Conservation (phyloP, 176 grass and related monocot genomes). For the Metroxylon sagu region DNA sequence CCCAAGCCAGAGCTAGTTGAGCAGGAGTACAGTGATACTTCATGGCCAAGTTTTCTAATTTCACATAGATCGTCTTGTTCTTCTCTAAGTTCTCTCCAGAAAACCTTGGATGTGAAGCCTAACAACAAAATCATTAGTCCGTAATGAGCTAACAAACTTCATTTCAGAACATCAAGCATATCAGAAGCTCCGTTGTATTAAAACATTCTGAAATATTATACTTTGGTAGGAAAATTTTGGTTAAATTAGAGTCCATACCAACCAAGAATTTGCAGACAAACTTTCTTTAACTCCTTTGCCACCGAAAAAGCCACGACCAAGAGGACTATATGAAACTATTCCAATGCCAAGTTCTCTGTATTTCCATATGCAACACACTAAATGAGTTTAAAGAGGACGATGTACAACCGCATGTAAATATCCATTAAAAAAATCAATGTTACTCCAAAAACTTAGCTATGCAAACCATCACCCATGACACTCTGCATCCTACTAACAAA, state of each 20-base stretch:
- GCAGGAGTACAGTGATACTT: not conserved
- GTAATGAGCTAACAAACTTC: no score
- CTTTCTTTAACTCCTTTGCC: not conserved
- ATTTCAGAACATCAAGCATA: no score
- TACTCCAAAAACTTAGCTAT: no score
- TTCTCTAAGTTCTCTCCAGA: not conserved
- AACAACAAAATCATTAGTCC: not conserved
- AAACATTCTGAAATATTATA: no score
- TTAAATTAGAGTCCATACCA: not conserved
- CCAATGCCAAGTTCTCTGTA: slow-evolving; percentile 1
- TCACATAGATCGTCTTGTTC: not conserved
- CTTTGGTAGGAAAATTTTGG: no score
- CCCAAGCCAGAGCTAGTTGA: slow-evolving; percentile 2
- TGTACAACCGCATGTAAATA: no score
- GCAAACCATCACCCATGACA: no score
- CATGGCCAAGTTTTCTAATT: not conserved
- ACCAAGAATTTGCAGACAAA: not conserved
- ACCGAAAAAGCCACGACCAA: slow-evolving; percentile 6
- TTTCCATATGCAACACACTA: no score
- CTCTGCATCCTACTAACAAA: no score
- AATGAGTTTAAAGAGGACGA: no score
- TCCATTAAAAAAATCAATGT: no score
- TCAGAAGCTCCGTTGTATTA: no score
- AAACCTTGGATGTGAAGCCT: not conserved
- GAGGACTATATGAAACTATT: slow-evolving; percentile 7